A percentile compares a stretch with the other conserved stretches of the same genome.
Conservation (phyloP, 2,329 filamentous ascomycete species). For the Diaporthe citri region DNA sequence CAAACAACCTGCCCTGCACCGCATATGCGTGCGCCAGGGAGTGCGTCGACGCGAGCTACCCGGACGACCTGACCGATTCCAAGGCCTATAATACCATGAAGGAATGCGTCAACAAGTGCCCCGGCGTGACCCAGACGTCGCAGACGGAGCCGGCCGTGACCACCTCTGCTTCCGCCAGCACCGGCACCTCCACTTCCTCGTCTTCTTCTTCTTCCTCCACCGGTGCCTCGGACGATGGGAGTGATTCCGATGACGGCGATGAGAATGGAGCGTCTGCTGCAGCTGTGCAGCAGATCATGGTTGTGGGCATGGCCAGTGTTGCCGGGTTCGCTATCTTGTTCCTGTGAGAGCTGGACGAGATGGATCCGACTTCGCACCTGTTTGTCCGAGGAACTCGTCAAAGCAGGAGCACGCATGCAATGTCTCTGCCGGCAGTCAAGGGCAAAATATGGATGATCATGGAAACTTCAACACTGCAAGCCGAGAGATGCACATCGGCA, state of each 20-base stretch:
- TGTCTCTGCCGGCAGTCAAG: not conserved
- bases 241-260: not conserved
- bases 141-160: not conserved
- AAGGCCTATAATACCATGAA: constrained; percentile 43
- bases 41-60: constrained; percentile 21
- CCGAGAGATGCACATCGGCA: not conserved
- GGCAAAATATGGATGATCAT: not conserved
- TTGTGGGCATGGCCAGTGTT: constrained; percentile 13
- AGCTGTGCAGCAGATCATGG: constrained; percentile 1
- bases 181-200: not conserved
- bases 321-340: not conserved
- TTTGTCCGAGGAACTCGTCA: no score
- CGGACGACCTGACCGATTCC: constrained; percentile 2
- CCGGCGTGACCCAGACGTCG: constrained; percentile 10
- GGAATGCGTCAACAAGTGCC: not conserved
- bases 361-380: not conserved
- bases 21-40: constrained; percentile 4
- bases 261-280: not conserved
- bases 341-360: not conserved
- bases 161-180: not conserved
- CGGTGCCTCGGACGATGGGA: not conserved
- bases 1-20: constrained; percentile 8
- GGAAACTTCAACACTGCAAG: not conserved
- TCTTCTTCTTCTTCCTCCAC: constrained; percentile 1
- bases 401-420: not conserved